Base-by-base conservation (phyloP, 1,284 basidiomycete genomes). In the Inonotus hispidus region DNA sequence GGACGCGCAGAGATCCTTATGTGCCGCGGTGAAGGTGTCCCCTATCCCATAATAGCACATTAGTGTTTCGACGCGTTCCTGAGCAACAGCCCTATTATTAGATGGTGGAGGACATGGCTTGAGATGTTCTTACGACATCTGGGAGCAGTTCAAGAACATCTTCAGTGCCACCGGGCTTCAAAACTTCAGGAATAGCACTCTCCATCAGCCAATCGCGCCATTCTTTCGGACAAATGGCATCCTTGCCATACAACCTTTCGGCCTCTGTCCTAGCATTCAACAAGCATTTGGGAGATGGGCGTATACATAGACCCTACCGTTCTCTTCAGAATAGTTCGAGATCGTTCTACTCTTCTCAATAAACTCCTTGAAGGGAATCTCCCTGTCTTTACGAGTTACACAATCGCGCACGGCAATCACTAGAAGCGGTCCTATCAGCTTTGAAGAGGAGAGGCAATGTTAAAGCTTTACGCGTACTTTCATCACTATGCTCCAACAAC, bases 21-120 rank as follows among this genome's bases (percentile, higher is more conserved):
- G 90, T 58, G 81, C 85, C 0, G 90, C 85, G 0, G 89, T 92
- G 68, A 83, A 85, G 0, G 88, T 91, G 63, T 88, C 88, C 0
- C 87, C 87, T 56, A 85, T 75, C 7, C 89, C 89, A 8, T 90
- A 72, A 67, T 92, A 92, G 68, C 87, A 90, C 87, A 92, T 89
- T 2, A 92, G 72, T 0, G 87, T 88, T 68, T 92, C 85, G 1
- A 89, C 81, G 32, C 73, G 72, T 58, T 75, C 75, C 86, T 87
- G 13, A 5, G 35, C 6, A 25, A 43, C n/a, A 41, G 38, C 32
- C 3, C 5, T 43, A 53, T 67, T 23, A 68, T 64, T 45, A 52
- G 43, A 60, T 39, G 63, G 53, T 16, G 47, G 41, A 11, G 43
- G 27, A 49, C 37, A 32, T 32, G 32, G 32, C 32, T 32, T 39